A percentile compares a stretch with the other conserved stretches of the same genome.
Conservation (phyloP, 2,329 filamentous ascomycete species). For the Trichoderma semiorbis region DNA sequence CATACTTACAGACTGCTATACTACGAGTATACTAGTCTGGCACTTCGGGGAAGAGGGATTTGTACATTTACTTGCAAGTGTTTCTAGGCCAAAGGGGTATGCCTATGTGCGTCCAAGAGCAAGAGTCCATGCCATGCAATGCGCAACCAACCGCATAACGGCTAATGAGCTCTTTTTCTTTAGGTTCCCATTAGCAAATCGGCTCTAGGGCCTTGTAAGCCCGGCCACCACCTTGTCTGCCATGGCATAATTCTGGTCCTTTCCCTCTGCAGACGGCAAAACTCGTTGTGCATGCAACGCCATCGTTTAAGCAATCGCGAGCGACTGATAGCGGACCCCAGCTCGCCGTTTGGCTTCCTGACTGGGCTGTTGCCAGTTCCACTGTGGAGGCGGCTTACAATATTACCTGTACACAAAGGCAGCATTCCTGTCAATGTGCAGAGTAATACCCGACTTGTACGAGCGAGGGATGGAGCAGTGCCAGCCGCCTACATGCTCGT, state of each 20-base stretch:
- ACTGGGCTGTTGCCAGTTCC: slow-evolving; percentile 7
- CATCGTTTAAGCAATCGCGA: slow-evolving; percentile 12
- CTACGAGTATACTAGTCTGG: background rate
- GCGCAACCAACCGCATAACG: slow-evolving; percentile 7
- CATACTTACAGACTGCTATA: background rate
- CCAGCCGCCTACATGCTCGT: slow-evolving; percentile 10
- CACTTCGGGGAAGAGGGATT: background rate
- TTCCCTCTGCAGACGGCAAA: slow-evolving; percentile 14
- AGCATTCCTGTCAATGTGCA: slow-evolving; percentile 1
- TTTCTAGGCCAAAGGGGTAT: background rate
- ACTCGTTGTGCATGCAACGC: slow-evolving; percentile 11
- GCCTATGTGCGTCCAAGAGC: background rate
- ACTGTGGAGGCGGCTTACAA: slow-evolving; percentile 17
- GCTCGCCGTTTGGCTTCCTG: background rate
- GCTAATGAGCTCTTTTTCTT: slow-evolving; percentile 9
- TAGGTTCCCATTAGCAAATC: background rate
- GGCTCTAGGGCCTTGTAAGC: background rate
- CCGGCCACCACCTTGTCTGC: slow-evolving; percentile 5
- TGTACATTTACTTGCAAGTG: background rate
- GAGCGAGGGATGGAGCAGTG: slow-evolving; percentile 12
- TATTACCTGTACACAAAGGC: slow-evolving; percentile 7
- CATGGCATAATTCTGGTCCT: slow-evolving; percentile 8
- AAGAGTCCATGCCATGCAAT: slow-evolving; percentile 11
- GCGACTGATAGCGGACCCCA: slow-evolving; percentile 8
- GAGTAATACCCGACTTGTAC: slow-evolving; percentile 10